Conservation (phyloP, 768 basidiomycete genomes). For the Symmetrospora coprosmae region DNA sequence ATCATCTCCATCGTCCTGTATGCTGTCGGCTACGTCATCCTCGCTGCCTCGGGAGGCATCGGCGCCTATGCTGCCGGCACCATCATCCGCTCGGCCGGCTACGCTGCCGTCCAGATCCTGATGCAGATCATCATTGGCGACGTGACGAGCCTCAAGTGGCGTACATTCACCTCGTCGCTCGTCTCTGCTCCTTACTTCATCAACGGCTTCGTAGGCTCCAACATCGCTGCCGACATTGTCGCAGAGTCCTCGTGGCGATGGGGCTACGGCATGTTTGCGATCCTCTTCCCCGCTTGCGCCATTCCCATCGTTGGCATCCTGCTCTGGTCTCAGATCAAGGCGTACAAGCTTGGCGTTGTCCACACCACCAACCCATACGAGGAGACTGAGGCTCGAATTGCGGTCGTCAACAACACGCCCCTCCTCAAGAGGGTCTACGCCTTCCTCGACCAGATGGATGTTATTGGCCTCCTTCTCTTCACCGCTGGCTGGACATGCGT, state of each 20-base stretch:
- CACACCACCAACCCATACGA: constrained; percentile 25
- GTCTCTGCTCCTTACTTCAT: constrained; percentile 35
- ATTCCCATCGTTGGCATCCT: constrained; percentile 27
- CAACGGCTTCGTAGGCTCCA: constrained; percentile 38
- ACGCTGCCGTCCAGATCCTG: constrained; percentile 39
- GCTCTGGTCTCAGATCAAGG: constrained; percentile 29
- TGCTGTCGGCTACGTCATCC: constrained; percentile 44
- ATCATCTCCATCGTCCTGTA: constrained; percentile 49
- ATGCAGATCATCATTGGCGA: constrained; percentile 39
- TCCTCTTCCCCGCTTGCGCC: constrained; percentile 36
- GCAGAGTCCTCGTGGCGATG: constrained; percentile 35
- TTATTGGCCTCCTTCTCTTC: constrained; percentile 30
- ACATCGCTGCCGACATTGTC: constrained; percentile 34
- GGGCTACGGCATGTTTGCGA: constrained; percentile 34
- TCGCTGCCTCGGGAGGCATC: constrained; percentile 28
- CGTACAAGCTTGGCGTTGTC: constrained; percentile 28
- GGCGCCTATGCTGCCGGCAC: constrained; percentile 34
- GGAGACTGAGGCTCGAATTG: constrained; percentile 20
- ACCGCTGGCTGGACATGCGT: constrained; percentile 28
- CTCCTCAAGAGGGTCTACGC: neutral
- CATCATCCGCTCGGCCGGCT: constrained; percentile 32
- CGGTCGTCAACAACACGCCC: constrained; percentile 3
- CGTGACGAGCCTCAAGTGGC: constrained; percentile 39
- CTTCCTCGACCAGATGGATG: constrained; percentile 27
- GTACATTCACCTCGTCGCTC: constrained; percentile 34